phyloP scores from a whole-genome alignment of 208 protist genomes.

The Trypanosoma caninum region DNA sequence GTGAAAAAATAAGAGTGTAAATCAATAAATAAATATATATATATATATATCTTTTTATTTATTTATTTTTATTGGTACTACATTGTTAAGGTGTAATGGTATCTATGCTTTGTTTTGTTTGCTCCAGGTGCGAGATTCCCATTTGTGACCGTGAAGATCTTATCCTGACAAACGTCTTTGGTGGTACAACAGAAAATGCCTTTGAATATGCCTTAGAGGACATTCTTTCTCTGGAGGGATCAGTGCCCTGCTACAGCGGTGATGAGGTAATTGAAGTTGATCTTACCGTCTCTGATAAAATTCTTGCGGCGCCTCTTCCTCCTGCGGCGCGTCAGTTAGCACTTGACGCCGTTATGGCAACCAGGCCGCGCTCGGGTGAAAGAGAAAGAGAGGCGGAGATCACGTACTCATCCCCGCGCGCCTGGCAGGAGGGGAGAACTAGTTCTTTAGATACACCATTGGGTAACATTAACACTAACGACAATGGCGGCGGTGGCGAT shows the following conservation, averaged over 20 bases:
- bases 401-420: too few relatives aligned
- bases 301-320: slow-evolving; percentile 52
- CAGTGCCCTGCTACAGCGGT: slow-evolving; percentile 82
- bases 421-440: too few relatives aligned
- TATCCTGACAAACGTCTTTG: slow-evolving; percentile 28
- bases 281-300: slow-evolving; percentile 47
- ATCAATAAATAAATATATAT: background rate
- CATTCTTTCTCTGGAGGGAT: slow-evolving; percentile 54
- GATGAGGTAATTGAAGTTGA: slow-evolving; percentile 49
- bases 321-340: slow-evolving; percentile 50
- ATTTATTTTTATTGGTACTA: slow-evolving; percentile 1
- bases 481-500: too few relatives aligned
- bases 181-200: slow-evolving; percentile 50
- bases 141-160: slow-evolving; percentile 58
- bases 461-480: too few relatives aligned
- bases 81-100: background rate
- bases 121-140: slow-evolving; percentile 75
- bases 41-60: slow-evolving; percentile 8
- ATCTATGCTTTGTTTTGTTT: slow-evolving; percentile 57
- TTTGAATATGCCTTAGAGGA: slow-evolving; percentile 77
- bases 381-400: background rate
- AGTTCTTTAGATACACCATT: too few relatives aligned
- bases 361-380: too few relatives aligned
- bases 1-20: slow-evolving; percentile 5
- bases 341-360: slow-evolving; percentile 59